These are phyloP conservation scores for Acanthamoeba quina DNA, from an alignment of 208 protist species.

Conservation along the genomic window DNA sequence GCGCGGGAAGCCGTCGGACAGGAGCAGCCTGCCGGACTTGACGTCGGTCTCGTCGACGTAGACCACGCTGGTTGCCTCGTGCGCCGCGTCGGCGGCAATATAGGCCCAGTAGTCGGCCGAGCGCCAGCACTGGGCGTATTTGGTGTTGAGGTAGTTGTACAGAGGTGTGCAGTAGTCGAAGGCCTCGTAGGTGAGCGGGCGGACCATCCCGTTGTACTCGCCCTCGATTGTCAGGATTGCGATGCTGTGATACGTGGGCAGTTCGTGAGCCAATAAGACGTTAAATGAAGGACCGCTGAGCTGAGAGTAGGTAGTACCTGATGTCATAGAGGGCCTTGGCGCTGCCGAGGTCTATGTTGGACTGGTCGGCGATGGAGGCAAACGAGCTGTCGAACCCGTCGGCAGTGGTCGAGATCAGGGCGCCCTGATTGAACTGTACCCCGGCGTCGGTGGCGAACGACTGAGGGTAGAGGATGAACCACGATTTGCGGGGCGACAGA, in stretches of 20 bases:
- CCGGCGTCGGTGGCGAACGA: constrained; percentile 12
- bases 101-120: constrained; percentile 70
- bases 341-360: constrained; percentile 54
- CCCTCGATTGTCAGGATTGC: constrained; percentile 77
- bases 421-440: constrained; percentile 41
- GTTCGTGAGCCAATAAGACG: too few species aligned
- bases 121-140: constrained; percentile 70
- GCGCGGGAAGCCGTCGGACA: constrained; percentile 39
- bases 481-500: constrained; percentile 44
- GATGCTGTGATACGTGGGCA: too few species aligned
- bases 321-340: constrained; percentile 78
- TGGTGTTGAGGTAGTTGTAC: constrained; percentile 73
- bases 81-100: neutral
- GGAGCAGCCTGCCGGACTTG: constrained; percentile 9
- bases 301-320: too few species aligned
- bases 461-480: constrained; percentile 76
- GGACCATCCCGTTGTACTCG: constrained; percentile 33
- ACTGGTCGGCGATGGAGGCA: constrained; percentile 7
- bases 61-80: constrained; percentile 72
- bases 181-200: constrained; percentile 75
- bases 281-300: too few species aligned
- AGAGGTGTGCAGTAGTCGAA: constrained; percentile 76
- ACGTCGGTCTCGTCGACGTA: constrained; percentile 60
- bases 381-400: constrained; percentile 63
- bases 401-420: constrained; percentile 1